Percentiles rank a stretch among this genome's conserved stretches.
These are phyloP conservation scores for Inonotus obliquus DNA, from an alignment of 1,284 basidiomycete genomes.

Conservation along the genomic window DNA sequence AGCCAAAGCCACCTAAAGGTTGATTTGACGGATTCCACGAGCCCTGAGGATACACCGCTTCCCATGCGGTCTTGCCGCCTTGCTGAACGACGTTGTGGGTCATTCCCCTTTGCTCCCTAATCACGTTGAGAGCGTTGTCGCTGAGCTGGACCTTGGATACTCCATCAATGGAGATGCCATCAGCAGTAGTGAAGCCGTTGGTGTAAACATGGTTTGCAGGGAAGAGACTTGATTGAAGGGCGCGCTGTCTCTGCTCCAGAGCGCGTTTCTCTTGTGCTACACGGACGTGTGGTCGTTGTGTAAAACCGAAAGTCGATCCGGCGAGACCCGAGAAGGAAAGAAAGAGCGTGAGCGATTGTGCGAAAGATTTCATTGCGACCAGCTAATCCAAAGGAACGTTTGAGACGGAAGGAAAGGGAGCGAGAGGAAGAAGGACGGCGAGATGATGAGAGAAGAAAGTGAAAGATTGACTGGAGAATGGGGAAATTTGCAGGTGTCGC, in stretches of 20 bases:
- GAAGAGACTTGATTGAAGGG: conserved; percentile 14
- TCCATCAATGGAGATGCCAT: conserved; percentile 13
- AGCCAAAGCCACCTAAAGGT: conserved; percentile 20
- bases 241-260: background rate
- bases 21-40: conserved; percentile 17
- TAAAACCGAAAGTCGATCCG: background rate
- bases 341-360: background rate
- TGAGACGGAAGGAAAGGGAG: background rate
- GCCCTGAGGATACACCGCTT: conserved; percentile 20
- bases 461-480: background rate
- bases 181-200: conserved; percentile 20
- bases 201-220: conserved; percentile 10
- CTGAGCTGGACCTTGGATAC: conserved; percentile 23
- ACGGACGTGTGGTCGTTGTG: background rate
- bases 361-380: background rate
- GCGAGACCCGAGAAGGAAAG: background rate
- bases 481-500: background rate
- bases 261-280: conserved; percentile 1
- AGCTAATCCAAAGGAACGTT: background rate
- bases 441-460: background rate
- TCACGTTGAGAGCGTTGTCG: conserved; percentile 29
- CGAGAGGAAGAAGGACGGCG: background rate
- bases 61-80: conserved; percentile 19
- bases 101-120: conserved; percentile 21
- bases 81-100: conserved; percentile 18